Conservation (phyloP, 768 basidiomycete genomes). For the Ramaria sp. region DNA sequence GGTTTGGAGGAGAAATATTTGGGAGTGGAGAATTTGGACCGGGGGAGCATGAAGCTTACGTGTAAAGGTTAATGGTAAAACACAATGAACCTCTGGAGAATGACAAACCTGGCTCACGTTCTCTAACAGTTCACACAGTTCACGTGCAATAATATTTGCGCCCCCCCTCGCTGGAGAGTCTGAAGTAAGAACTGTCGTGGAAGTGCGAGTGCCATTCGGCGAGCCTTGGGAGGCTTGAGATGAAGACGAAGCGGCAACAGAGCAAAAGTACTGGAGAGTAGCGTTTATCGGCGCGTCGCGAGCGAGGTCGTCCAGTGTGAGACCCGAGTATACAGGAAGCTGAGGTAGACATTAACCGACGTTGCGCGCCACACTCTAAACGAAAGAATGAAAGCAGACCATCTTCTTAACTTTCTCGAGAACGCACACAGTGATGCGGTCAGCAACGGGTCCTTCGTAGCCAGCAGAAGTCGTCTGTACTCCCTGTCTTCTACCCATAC, state of each 20-base stretch:
- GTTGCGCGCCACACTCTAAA: too few species aligned
- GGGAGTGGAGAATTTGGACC: background rate
- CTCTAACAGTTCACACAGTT: background rate
- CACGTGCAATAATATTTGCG: background rate
- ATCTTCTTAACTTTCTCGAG: too few species aligned
- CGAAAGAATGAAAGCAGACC: too few species aligned
- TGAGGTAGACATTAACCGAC: background rate
- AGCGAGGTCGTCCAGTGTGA: background rate
- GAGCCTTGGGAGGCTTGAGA: too few species aligned
- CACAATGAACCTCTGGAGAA: background rate
- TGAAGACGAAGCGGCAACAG: background rate
- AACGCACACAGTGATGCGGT: too few species aligned
- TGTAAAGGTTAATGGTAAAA: background rate
- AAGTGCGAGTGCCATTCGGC: too few species aligned
- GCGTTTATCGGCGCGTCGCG: background rate
- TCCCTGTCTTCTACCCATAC: too few species aligned
- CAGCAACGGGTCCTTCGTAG: too few species aligned
- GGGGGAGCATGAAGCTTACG: background rate
- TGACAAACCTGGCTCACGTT: background rate
- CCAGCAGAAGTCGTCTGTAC: too few species aligned
- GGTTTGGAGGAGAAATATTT: background rate
- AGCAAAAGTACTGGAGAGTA: background rate
- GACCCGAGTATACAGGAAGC: background rate
- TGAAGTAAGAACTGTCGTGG: too few species aligned
- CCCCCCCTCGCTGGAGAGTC: too few species aligned